Percentiles rank a stretch among this genome's conserved stretches.
Evolutionary conservation across 108 stramenopile genomes (phyloP).

Genomic region (Phaeodactylum tricornutum): DNA sequence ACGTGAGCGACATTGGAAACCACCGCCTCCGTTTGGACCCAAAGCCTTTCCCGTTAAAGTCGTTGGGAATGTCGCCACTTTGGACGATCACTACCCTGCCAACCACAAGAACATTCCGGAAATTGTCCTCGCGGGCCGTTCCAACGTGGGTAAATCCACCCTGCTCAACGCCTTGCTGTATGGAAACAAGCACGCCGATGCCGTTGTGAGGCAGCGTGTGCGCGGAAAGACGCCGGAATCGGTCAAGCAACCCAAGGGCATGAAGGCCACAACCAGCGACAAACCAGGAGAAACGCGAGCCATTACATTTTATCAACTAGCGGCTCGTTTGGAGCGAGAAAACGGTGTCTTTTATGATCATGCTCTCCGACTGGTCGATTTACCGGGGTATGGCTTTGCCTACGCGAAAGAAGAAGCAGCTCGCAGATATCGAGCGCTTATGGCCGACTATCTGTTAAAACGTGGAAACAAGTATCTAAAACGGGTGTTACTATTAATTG

Average conservation of each 20-base stretch:
- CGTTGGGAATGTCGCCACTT: constrained; percentile 1
- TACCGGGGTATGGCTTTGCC: constrained; percentile 85
- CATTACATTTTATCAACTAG: constrained; percentile 68
- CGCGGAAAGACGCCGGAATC: constrained; percentile 8
- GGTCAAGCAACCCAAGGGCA: constrained; percentile 28
- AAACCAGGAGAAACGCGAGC: constrained; percentile 67
- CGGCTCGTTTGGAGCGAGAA: constrained; percentile 3
- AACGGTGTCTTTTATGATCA: not conserved
- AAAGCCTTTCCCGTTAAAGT: not conserved
- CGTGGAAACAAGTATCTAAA: constrained; percentile 40
- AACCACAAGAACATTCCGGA: constrained; percentile 7
- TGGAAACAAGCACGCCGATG: constrained; percentile 18
- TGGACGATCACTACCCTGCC: not conserved
- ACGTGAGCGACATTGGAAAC: not conserved
- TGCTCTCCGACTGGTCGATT: constrained; percentile 46
- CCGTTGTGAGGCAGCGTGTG: not conserved
- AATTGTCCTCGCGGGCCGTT: constrained; percentile 58
- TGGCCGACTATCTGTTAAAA: constrained; percentile 49
- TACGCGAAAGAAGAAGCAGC: constrained; percentile 38
- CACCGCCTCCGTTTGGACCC: constrained; percentile 11
- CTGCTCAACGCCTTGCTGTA: constrained; percentile 69
- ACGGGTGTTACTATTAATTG: constrained; percentile 61
- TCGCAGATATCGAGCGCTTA: constrained; percentile 47
- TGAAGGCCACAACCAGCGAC: constrained; percentile 50
- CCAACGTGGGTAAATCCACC: constrained; percentile 75